Evolutionary conservation across 805 yeast species (phyloP).

Genomic region (Clavispora asparagi): DNA sequence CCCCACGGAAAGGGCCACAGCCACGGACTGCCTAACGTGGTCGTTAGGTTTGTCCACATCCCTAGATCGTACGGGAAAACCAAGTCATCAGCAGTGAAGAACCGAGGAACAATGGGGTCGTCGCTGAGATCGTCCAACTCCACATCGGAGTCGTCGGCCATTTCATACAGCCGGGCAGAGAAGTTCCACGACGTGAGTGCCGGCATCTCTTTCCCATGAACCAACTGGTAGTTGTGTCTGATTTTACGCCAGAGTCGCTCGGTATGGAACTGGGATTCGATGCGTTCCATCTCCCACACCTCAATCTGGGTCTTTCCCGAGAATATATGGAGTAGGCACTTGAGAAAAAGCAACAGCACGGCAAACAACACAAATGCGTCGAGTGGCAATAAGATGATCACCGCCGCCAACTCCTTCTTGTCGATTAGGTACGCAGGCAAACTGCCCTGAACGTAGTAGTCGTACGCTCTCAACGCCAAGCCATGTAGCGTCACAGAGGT

Average conservation of each 20-base stretch:
- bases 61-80: conserved; percentile 85
- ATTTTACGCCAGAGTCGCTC: conserved; percentile 50
- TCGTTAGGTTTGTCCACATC: conserved; percentile 45
- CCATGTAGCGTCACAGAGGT: conserved; percentile 44
- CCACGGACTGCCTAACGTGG: conserved; percentile 58
- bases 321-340: conserved; percentile 54
- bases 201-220: conserved; percentile 41
- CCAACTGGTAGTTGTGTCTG: conserved; percentile 35
- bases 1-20: conserved; percentile 74
- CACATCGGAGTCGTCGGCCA: conserved; percentile 2
- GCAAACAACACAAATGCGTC: conserved; percentile 57
- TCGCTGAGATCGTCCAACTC: conserved; percentile 4
- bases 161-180: conserved; percentile 14
- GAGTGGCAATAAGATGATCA: conserved; percentile 50
- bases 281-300: conserved; percentile 84
- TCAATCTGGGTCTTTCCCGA: conserved; percentile 87
- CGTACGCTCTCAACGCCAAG: conserved; percentile 33
- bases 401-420: conserved; percentile 48
- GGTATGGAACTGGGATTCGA: conserved; percentile 58
- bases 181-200: conserved; percentile 43
- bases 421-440: conserved; percentile 54
- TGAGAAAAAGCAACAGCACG: conserved; percentile 50
- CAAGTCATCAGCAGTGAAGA: conserved; percentile 55
- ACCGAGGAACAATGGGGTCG: conserved; percentile 21
- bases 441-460: conserved; percentile 44